A percentile compares a stretch with the other conserved stretches of the same genome.
phyloP scores from a whole-genome alignment of 1,284 basidiomycete species.

The Schizopora paradoxa region DNA sequence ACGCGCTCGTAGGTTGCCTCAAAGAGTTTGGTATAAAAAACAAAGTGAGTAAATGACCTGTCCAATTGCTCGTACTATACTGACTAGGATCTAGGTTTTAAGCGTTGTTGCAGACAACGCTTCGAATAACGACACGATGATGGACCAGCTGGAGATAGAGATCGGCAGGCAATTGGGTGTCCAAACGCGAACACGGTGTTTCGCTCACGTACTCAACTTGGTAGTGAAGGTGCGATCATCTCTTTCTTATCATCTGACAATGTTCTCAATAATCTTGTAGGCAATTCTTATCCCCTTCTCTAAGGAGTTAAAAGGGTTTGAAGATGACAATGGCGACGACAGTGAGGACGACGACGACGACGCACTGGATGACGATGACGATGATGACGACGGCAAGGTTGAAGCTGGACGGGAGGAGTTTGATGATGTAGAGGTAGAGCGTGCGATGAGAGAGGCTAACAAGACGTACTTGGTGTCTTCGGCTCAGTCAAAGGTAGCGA shows the following conservation, averaged over 20 bases:
- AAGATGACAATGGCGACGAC: not conserved
- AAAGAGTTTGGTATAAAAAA: slow-evolving; percentile 6
- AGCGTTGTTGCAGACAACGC: slow-evolving; percentile 7
- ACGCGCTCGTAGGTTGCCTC: slow-evolving; percentile 1
- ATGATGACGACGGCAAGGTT: not conserved
- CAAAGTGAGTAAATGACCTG: slow-evolving; percentile 1
- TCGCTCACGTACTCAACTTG: slow-evolving; percentile 2
- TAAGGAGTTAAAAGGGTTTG: not conserved
- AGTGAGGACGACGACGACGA: not conserved
- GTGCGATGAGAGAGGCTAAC: not conserved
- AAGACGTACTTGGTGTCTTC: not conserved
- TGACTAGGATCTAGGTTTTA: slow-evolving; percentile 1
- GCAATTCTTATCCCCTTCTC: not conserved
- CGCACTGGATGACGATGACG: not conserved
- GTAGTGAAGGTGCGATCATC: slow-evolving; percentile 5
- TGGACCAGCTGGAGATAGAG: not conserved
- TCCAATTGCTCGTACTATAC: not conserved
- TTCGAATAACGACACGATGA: slow-evolving; percentile 6
- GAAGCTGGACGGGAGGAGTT: not conserved
- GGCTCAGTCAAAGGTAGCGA: not conserved
- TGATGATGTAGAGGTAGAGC: not conserved
- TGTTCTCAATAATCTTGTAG: not conserved
- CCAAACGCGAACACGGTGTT: not conserved
- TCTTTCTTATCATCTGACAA: not conserved
- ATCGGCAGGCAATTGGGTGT: not conserved